Base-by-base conservation (phyloP, 352 stramenopile genomes). In the Globisporangium radiosum region DNA sequence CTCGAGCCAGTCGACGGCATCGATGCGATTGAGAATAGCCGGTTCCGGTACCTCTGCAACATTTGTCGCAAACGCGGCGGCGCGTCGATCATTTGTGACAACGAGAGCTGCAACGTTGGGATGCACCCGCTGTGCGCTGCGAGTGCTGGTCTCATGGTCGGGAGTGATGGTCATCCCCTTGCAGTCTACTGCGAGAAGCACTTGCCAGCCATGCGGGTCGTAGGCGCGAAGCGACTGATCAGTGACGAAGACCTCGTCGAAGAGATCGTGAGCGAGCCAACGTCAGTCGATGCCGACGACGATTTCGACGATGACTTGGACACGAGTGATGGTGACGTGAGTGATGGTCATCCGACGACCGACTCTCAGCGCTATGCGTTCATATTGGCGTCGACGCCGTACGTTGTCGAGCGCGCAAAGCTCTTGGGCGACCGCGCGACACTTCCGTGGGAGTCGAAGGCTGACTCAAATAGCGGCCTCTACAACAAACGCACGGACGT, bases 101-200 rank as follows among this genome's bases (percentile, higher is more conserved):
- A 83, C 9, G 81, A 92, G 14, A 70, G 62, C 53, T 94, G 85
- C 61, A 92, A 90, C 56, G 81, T 91, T 3, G 85, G 81, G 37
- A 81, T 92, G 57, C 85, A 94, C 19, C 78, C 84, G 43, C 69
- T 84, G 10, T 94, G 85, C 49, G 85, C 85, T 15, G 85, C 75
- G 0, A 83, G 87, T 47, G 85, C 85, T 0, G 85, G 83, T 10
- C 79, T 90, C 25, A 90, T 92, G 82, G 84, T 94, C 57, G 85
- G 85, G 52, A 81, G 71, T 11, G 78, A 89, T 51, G 62, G 47
- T 52, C 90, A 92, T 40, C 69, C 83, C 19, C 65, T 92, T 3
- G 82, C 73, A 10, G 73, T 92, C 10, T 94, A 86, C 59, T 94
- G 85, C 40, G 85, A 94, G 56, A 92, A 92, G 58, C 85, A 94